Evolutionary conservation across 179 eudicot genomes (phyloP), one percentile per base, ranked within the genome.

Genomic region (Pouteria campechiana): DNA sequence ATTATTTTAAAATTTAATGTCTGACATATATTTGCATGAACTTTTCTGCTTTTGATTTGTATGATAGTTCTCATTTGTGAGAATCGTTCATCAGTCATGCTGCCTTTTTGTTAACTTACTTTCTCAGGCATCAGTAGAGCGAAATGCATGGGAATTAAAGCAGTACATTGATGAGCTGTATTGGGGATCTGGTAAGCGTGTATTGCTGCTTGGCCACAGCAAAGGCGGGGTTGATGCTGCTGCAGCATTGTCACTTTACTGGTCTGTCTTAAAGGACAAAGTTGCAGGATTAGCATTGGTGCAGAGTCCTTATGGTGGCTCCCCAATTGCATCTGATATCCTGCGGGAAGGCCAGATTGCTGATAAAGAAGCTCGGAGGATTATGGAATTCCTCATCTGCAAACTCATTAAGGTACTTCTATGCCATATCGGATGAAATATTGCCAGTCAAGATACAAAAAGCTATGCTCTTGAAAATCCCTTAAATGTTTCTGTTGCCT

Each of bases 171-270:
- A 89, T 69, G 97, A 89, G 70, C 78, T 84, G 7, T 84, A 71
- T 41, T 78, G 95, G 97, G 97, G 97, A 4, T 81, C 93, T 24
- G 93, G 93, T 10, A 89, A 84, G 65, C 85, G 58, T 21, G 89
- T 89, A 42, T 81, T 89, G 93, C 79, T 89, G 49, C 83, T 89
- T 20, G 97, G 97, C 19, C 97, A 89, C 55, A 89, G 97, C 73
- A 89, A 84, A 44, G 97, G 97, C 11, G 93, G 97, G 25, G 89
- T 89, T 16, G 97, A 89, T 76, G 95, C 95, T 50, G 97, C 94
- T 29, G 97, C 97, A 33, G 92, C 97, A 34, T 70, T 83, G 50
- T 83, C 97, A 9, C 37, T 68, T 19, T 88, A 84, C 49, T 83
- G 81, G 81, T 44, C 45, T 31, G 81, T 80, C 20, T 62, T 84